Conservation (phyloP, 78 protist species). For the Dictyostelium citrinum region DNA sequence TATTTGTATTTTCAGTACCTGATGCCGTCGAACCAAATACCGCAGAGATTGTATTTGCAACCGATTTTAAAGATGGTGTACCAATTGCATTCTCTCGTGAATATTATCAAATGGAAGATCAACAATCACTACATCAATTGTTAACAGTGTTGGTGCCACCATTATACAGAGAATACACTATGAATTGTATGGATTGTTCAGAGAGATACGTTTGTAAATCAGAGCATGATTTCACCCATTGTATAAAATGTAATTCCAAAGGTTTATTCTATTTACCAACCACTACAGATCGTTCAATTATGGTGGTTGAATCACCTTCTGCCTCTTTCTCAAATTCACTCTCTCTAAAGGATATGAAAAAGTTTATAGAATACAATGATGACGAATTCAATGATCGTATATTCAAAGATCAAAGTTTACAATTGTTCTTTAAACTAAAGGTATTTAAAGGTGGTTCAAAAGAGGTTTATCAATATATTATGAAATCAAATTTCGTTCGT, state of each 20-base stretch:
- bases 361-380: neutral
- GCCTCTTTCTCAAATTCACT: neutral
- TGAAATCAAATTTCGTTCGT: slow-evolving; percentile 31
- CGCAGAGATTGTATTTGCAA: slow-evolving; percentile 17
- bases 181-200: slow-evolving; percentile 66
- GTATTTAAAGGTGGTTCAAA: slow-evolving; percentile 35
- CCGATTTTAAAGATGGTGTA: slow-evolving; percentile 19
- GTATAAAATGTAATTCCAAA: slow-evolving; percentile 40
- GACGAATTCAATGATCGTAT: slow-evolving; percentile 29
- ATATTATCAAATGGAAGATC: slow-evolving; percentile 32
- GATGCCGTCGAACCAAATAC: slow-evolving; percentile 10
- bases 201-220: slow-evolving; percentile 29
- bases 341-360: neutral
- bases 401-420: slow-evolving; percentile 13
- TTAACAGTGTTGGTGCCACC: neutral
- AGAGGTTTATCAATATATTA: slow-evolving; percentile 33
- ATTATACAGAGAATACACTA: slow-evolving; percentile 10
- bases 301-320: neutral
- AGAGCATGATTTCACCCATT: slow-evolving; percentile 13
- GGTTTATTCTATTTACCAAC: slow-evolving; percentile 13
- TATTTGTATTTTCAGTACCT: slow-evolving; percentile 30
- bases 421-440: slow-evolving; percentile 28
- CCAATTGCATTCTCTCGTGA: slow-evolving; percentile 21
- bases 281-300: neutral
- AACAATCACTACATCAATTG: neutral